phyloP scores from a whole-genome alignment of 2,329 filamentous ascomycete genomes.

The Trichocomaceae sp. region DNA sequence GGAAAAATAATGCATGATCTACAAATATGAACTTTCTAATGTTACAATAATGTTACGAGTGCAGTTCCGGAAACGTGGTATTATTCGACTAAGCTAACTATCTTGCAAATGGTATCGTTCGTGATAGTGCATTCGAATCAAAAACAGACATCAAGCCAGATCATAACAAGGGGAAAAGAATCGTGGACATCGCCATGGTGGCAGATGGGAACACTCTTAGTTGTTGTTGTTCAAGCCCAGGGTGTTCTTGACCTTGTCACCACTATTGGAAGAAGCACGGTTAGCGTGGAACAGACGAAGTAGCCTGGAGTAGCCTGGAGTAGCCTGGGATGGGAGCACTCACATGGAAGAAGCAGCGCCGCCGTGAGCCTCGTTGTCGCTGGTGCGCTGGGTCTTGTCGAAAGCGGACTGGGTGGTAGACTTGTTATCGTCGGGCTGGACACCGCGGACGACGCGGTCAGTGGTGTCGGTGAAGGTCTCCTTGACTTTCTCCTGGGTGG shows the following conservation, averaged over 20 bases:
- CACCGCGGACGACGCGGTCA: conserved; percentile 50
- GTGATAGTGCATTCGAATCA: conserved; percentile 9
- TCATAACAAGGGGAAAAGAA: conserved; percentile 3
- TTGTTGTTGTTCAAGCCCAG: conserved; percentile 32
- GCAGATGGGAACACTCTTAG: conserved; percentile 14
- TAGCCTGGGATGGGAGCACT: conserved; percentile 17
- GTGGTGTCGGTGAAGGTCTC: conserved; percentile 50
- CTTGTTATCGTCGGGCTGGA: conserved; percentile 51
- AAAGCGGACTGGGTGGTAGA: conserved; percentile 46
- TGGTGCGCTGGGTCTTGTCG: conserved; percentile 45
- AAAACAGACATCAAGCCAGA: background rate
- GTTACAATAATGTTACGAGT: too few species aligned
- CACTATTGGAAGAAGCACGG: conserved; percentile 22
- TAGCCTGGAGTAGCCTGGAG: too few species aligned
- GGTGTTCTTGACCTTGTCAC: conserved; percentile 40
- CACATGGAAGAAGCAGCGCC: conserved; percentile 36
- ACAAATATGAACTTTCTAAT: background rate
- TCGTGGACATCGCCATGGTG: background rate
- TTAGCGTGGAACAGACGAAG: background rate
- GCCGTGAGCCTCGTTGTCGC: conserved; percentile 37
- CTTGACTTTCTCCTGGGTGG: conserved; percentile 53
- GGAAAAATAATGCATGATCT: background rate
- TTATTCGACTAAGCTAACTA: background rate
- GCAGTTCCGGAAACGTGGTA: background rate
- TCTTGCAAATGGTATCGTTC: conserved; percentile 11